Conservation (phyloP, 805 yeast species). For the Wickerhamiella domercqiae region DNA sequence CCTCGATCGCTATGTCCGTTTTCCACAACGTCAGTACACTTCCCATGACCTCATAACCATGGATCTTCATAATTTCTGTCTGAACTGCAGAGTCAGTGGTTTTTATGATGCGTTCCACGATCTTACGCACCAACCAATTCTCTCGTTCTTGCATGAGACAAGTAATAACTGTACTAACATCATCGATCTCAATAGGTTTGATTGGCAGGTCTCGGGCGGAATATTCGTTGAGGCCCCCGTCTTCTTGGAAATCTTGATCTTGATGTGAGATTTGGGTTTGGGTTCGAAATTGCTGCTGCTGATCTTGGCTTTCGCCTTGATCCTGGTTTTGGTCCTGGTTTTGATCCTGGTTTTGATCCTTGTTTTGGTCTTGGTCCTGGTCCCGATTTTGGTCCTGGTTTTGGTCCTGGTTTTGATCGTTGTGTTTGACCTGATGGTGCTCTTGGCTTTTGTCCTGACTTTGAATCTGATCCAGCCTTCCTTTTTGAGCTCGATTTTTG, state of each 20-base stretch:
- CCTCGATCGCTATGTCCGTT: conserved; percentile 29
- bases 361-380: neutral
- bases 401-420: conserved; percentile 27
- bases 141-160: conserved; percentile 55
- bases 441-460: conserved; percentile 19
- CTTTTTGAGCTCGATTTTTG: neutral
- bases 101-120: conserved; percentile 50
- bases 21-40: conserved; percentile 34
- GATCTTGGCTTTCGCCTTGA: conserved; percentile 10
- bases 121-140: conserved; percentile 41
- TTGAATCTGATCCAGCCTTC: neutral
- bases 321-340: conserved; percentile 19
- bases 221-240: conserved; percentile 13
- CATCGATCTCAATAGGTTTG: conserved; percentile 35
- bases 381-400: neutral
- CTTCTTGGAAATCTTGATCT: conserved; percentile 27
- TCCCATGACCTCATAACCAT: conserved; percentile 71
- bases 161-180: conserved; percentile 66
- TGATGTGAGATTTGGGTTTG: conserved; percentile 2
- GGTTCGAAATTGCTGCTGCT: neutral
- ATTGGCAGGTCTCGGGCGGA: conserved; percentile 42
- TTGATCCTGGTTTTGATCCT: neutral
- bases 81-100: conserved; percentile 39
- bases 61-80: conserved; percentile 52
- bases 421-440: too few species aligned